phyloP scores from a whole-genome alignment of 768 basidiomycete species.

The Lactifluus rugatus region DNA sequence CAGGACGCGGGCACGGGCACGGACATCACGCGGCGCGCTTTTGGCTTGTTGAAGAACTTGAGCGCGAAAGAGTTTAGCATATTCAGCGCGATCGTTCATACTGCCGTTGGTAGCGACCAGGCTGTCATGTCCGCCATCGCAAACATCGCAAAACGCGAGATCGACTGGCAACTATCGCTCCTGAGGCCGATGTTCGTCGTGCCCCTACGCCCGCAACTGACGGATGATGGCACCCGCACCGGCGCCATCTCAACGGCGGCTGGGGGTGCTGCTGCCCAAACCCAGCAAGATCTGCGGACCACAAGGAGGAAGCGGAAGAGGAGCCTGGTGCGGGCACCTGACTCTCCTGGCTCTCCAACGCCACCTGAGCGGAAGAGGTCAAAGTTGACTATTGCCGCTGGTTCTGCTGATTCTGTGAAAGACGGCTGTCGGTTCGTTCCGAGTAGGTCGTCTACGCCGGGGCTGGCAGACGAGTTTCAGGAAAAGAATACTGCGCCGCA shows the following conservation, averaged over 20 bases:
- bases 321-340: neutral
- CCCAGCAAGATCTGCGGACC: neutral
- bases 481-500: neutral
- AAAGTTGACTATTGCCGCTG: neutral
- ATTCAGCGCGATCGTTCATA: neutral
- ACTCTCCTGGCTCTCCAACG: neutral
- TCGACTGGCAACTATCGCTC: conserved; percentile 10
- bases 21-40: neutral
- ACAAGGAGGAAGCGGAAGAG: neutral
- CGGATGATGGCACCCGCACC: neutral
- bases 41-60: neutral
- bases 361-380: neutral
- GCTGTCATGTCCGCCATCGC: conserved; percentile 7
- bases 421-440: neutral
- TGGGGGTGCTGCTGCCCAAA: neutral
- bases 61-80: neutral
- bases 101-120: neutral
- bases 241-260: neutral
- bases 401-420: too few relatives aligned
- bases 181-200: neutral
- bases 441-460: neutral
- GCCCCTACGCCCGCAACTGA: neutral
- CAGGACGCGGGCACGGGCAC: neutral
- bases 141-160: neutral
- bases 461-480: neutral